Conservation (phyloP, 371 early-diverging fungal genomes). For the Capillidium rhysosporum region DNA sequence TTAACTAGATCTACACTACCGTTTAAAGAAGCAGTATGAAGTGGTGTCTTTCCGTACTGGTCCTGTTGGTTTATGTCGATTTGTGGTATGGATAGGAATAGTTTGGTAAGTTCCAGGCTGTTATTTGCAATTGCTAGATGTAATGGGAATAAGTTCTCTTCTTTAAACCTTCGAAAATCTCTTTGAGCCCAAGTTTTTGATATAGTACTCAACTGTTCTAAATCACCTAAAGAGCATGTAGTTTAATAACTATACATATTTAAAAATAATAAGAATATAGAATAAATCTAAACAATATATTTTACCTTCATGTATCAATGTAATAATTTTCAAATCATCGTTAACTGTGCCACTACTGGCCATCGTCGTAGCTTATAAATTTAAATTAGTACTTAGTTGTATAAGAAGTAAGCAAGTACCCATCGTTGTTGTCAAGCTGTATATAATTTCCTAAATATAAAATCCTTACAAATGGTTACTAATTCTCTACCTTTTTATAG, state of each 20-base stretch:
- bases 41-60: slow-evolving; percentile 29
- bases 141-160: background rate
- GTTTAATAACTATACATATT: background rate
- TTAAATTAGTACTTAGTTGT: background rate
- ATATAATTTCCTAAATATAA: no score
- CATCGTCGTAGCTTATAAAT: background rate
- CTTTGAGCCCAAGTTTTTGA: background rate
- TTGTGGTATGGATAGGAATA: slow-evolving; percentile 14
- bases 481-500: no score
- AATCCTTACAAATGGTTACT: no score
- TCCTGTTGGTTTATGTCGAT: slow-evolving; percentile 23
- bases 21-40: slow-evolving; percentile 33
- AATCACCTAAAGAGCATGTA: background rate
- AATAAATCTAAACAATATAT: background rate
- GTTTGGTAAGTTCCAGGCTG: slow-evolving; percentile 13
- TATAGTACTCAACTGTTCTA: background rate
- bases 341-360: background rate
- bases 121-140: background rate
- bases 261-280: background rate
- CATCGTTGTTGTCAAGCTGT: no score
- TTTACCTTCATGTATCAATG: slow-evolving; percentile 3
- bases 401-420: no score
- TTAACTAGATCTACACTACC: slow-evolving; percentile 28
- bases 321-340: background rate
- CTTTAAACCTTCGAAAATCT: background rate